These are phyloP conservation scores for Sarocladium kiliense DNA, from an alignment of 2,329 filamentous ascomycete genomes.

Conservation along the genomic window DNA sequence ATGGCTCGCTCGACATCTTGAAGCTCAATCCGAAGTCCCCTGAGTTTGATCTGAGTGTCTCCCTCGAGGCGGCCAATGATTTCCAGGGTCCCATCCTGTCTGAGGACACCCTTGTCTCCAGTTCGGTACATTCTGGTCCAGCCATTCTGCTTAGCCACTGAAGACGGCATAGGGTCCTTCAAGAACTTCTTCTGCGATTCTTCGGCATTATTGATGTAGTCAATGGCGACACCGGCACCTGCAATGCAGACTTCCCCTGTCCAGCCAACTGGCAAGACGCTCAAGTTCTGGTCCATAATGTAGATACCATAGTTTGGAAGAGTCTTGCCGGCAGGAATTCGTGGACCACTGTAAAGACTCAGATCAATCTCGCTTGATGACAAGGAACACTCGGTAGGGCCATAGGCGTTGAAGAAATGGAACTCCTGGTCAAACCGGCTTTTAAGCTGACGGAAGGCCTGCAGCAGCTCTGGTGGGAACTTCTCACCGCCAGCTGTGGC, in stretches of 20 bases:
- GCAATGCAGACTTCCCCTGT: background rate
- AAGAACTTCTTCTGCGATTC: background rate
- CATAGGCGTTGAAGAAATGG: background rate
- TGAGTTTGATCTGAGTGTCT: constrained; percentile 52
- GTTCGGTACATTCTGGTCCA: background rate
- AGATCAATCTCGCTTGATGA: background rate
- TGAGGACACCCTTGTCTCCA: background rate
- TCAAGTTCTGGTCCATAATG: background rate
- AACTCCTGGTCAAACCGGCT: too few relatives aligned
- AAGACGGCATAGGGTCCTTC: background rate
- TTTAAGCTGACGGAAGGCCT: background rate
- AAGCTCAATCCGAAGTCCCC: constrained; percentile 55
- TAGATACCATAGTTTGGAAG: background rate
- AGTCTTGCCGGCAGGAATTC: background rate
- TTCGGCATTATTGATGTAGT: background rate
- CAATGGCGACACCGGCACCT: background rate
- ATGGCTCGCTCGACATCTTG: constrained; percentile 10
- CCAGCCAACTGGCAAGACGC: background rate
- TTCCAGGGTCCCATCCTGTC: background rate
- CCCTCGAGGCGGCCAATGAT: background rate
- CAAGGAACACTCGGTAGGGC: background rate
- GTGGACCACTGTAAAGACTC: background rate
- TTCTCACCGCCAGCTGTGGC: background rate
- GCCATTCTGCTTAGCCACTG: background rate
- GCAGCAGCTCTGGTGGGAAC: background rate